phyloP scores from a whole-genome alignment of 768 basidiomycete species.

The Pisolithus sp. region DNA sequence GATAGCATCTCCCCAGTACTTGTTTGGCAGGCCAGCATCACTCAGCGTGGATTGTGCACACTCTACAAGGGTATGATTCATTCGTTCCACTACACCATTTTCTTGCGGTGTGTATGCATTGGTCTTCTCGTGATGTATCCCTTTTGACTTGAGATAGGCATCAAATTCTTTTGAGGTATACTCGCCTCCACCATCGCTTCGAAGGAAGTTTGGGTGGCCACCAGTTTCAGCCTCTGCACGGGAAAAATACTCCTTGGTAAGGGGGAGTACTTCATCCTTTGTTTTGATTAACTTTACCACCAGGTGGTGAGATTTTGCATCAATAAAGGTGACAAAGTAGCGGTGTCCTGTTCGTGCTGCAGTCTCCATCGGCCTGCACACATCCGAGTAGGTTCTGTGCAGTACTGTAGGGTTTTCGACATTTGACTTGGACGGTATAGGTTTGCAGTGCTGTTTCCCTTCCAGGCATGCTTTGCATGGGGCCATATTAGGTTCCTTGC shows the following conservation, averaged over 20 bases:
- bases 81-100: conserved; percentile 38
- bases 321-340: conserved; percentile 18
- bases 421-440: conserved; percentile 7
- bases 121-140: conserved; percentile 14
- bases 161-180: conserved; percentile 7
- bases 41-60: conserved; percentile 25
- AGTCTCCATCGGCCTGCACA: conserved; percentile 16
- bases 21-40: neutral
- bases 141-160: conserved; percentile 6
- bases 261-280: conserved; percentile 7
- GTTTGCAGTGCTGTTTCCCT: conserved; percentile 16
- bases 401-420: neutral
- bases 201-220: conserved; percentile 11
- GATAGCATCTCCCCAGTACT: conserved; percentile 4
- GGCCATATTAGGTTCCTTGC: neutral
- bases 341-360: conserved; percentile 1
- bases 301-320: conserved; percentile 13
- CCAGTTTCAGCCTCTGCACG: conserved; percentile 9
- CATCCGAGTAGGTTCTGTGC: conserved; percentile 10
- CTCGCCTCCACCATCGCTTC: conserved; percentile 21
- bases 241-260: conserved; percentile 10
- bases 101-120: conserved; percentile 30
- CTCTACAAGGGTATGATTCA: conserved; percentile 32
- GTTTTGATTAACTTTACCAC: conserved; percentile 7
- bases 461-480: conserved; percentile 15